Evolutionary conservation across 176 grass and related monocot genomes (phyloP), one percentile per base, ranked within the genome.

Genomic region (Neostapfia colusana): DNA sequence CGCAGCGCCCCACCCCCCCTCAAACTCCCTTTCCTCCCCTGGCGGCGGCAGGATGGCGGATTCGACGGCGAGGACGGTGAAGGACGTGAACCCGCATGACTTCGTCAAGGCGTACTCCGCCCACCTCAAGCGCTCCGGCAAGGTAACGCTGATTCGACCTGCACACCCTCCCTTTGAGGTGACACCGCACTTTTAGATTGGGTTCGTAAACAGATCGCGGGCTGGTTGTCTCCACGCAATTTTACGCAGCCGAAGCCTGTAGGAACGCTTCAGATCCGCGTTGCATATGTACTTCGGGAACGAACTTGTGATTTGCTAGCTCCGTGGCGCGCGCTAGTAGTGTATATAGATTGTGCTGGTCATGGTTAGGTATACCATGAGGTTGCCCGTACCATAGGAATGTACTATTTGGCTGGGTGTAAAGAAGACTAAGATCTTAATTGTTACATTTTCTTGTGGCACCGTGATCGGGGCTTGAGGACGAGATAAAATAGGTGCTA

Each of bases 111-210:
- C 81, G 12, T 89, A 89, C 77, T 78, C 77, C 20, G 82, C 87
- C 35, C 87, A 89, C 37, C 87, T 89, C 87, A 89, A 89, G 77
- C 77, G 82, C 71, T 89, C 87, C 46, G 82, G 87, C 69, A 89
- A 85, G 87, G 87, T 89, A 68, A 58, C 8, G 5, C 0, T 6
- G 37, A 20, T 16, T 41, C 26, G 7, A n/a, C n/a, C 34, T 26
- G 23, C 8, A 1, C 39, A 16, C 13, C 10, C 4, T 16, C 27
- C 1, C 4, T 35, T 31, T 15, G 27, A 67, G 50, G 45, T 14
- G 44, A 15, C 20, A 18, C 25, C 9, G 3, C 3, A 34, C 20
- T 16, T 10, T 16, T 6, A 12, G 28, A 23, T 3, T 12, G 18
- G 21, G 25, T 38, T 25, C 27, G 49, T 65, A 26, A 61, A 55